Conservation (phyloP, 1,284 basidiomycete genomes). For the Ceratobasidium sp. region DNA sequence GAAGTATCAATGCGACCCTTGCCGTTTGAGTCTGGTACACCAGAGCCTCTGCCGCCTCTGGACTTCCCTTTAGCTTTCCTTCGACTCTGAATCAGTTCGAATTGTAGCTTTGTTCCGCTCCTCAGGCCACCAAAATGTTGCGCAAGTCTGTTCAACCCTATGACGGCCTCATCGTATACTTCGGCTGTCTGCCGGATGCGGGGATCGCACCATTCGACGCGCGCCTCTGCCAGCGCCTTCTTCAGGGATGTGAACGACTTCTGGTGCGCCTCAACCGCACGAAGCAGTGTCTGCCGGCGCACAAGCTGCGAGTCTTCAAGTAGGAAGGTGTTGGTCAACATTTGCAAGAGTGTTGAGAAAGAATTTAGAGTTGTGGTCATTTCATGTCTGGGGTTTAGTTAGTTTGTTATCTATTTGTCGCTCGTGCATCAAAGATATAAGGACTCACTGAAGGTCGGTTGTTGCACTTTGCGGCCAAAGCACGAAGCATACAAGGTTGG, state of each 20-base stretch:
- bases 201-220: constrained; percentile 76
- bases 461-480: constrained; percentile 90
- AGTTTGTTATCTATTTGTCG: background rate
- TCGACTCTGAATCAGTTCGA: constrained; percentile 71
- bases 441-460: constrained; percentile 74
- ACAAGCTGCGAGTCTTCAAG: constrained; percentile 67
- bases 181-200: constrained; percentile 55
- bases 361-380: constrained; percentile 88
- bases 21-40: constrained; percentile 51
- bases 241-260: constrained; percentile 88
- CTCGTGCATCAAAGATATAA: background rate
- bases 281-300: constrained; percentile 71
- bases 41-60: constrained; percentile 47
- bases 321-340: constrained; percentile 85
- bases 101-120: constrained; percentile 83
- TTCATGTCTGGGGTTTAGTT: constrained; percentile 55
- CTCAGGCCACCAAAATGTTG: constrained; percentile 91
- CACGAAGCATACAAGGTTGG: constrained; percentile 84
- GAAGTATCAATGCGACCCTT: constrained; percentile 49
- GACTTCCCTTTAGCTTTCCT: constrained; percentile 60
- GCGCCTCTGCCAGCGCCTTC: constrained; percentile 83
- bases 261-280: constrained; percentile 83
- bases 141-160: constrained; percentile 83
- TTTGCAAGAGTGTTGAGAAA: constrained; percentile 82
- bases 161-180: constrained; percentile 86